Percentiles rank a stretch among this genome's conserved stretches.
Conservation (phyloP, 208 protist genomes). For the Wallacemonas sp. region DNA sequence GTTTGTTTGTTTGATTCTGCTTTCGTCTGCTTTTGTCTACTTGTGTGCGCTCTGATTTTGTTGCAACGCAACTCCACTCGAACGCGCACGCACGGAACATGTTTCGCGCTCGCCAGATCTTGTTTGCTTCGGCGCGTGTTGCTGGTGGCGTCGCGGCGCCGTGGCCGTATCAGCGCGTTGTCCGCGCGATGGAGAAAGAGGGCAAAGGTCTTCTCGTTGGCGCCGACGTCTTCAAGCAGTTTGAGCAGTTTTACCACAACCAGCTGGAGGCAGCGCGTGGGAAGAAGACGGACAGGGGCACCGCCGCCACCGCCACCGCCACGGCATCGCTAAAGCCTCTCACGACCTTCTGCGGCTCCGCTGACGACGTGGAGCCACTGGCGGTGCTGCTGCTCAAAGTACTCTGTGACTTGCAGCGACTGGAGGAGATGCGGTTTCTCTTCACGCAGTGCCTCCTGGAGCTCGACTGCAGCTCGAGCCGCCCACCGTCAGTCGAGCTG, state of each 20-base stretch:
- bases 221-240: conserved; percentile 68
- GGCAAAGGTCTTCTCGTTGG: conserved; percentile 66
- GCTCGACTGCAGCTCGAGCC: conserved; percentile 20
- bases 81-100: conserved; percentile 10
- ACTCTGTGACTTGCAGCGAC: conserved; percentile 75
- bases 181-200: conserved; percentile 55
- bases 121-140: not conserved
- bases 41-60: conserved; percentile 12
- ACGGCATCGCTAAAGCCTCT: conserved; percentile 39
- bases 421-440: conserved; percentile 90
- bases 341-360: conserved; percentile 64
- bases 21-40: too few species aligned
- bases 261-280: conserved; percentile 8
- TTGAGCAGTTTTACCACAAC: conserved; percentile 59
- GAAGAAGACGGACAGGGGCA: not conserved
- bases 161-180: conserved; percentile 58
- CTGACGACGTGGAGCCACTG: conserved; percentile 68
- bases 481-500: conserved; percentile 61
- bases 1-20: too few species aligned
- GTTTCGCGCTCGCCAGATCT: not conserved
- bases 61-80: not conserved
- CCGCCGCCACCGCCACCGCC: not conserved
- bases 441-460: conserved; percentile 85
- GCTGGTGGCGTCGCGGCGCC: not conserved
- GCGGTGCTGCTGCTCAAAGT: conserved; percentile 83